These are phyloP conservation scores for Trametes pubescens DNA, from an alignment of 1,284 basidiomycete species.

Conservation along the genomic window DNA sequence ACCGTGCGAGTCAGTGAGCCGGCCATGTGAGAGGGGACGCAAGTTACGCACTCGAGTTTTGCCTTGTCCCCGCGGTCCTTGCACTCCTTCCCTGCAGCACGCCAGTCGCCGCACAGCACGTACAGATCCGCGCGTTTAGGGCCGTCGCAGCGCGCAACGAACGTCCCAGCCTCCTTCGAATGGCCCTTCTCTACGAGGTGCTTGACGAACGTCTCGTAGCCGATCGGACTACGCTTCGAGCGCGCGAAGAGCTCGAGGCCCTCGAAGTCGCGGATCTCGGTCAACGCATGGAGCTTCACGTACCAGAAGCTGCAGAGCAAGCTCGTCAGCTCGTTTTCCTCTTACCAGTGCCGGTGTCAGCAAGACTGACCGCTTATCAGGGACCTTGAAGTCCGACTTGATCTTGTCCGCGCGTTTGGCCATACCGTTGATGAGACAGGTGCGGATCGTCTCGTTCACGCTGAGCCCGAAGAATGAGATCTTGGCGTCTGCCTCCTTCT, in stretches of 20 bases:
- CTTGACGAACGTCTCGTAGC: conserved; percentile 92
- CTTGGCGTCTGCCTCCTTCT: conserved; percentile 85
- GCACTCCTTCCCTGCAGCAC: conserved; percentile 85
- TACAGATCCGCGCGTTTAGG: conserved; percentile 87
- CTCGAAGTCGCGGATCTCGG: conserved; percentile 83
- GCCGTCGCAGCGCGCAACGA: conserved; percentile 84
- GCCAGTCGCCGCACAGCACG: conserved; percentile 89
- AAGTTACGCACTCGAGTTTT: conserved; percentile 72
- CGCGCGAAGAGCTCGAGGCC: conserved; percentile 85
- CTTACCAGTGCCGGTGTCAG: neutral
- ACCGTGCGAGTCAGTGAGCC: conserved; percentile 21
- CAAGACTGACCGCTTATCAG: conserved; percentile 79
- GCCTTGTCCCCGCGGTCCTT: conserved; percentile 86
- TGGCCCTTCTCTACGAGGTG: conserved; percentile 79
- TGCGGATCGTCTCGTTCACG: conserved; percentile 84
- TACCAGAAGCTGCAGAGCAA: conserved; percentile 83
- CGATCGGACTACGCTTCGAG: conserved; percentile 91
- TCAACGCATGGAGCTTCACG: conserved; percentile 85
- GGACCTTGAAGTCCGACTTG: conserved; percentile 87
- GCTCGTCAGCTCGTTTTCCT: neutral
- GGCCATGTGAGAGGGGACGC: neutral
- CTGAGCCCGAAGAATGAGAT: conserved; percentile 81
- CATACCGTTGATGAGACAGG: conserved; percentile 80
- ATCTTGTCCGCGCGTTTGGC: conserved; percentile 88
- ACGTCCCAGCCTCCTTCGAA: conserved; percentile 75